phyloP scores from a whole-genome alignment of 352 stramenopile species.

The Phytophthora chlamydospora region DNA sequence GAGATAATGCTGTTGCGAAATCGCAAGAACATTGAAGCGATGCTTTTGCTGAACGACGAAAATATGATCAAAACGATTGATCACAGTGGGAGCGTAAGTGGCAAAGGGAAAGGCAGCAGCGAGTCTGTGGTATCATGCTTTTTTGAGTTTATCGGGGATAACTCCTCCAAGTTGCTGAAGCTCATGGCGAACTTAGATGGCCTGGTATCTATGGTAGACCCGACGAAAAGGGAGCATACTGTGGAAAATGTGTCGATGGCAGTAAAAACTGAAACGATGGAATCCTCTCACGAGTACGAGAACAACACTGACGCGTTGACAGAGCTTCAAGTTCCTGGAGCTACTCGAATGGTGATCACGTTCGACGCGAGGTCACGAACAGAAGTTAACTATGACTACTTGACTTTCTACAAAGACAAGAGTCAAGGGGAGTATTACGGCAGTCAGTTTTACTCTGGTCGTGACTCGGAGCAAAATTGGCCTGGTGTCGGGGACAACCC shows the following conservation, averaged over 20 bases:
- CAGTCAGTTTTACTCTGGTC: slow-evolving; percentile 73
- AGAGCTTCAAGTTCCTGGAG: slow-evolving; percentile 78
- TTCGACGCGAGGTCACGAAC: slow-evolving; percentile 85
- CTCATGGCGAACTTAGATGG: slow-evolving; percentile 45
- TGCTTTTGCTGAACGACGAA: slow-evolving; percentile 5
- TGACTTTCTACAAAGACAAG: slow-evolving; percentile 87
- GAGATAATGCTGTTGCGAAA: slow-evolving; percentile 40
- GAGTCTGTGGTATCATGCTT: slow-evolving; percentile 9
- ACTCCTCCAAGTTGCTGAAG: slow-evolving; percentile 33
- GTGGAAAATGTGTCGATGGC: slow-evolving; percentile 56
- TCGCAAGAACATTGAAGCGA: slow-evolving; percentile 20
- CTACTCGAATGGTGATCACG: slow-evolving; percentile 71
- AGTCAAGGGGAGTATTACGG: slow-evolving; percentile 66
- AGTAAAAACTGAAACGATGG: slow-evolving; percentile 62
- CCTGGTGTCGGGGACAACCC: slow-evolving; percentile 68
- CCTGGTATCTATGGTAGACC: slow-evolving; percentile 41
- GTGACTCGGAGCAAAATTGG: slow-evolving; percentile 83
- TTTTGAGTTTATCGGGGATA: slow-evolving; percentile 31
- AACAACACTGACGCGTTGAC: slow-evolving; percentile 79
- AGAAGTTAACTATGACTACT: slow-evolving; percentile 90
- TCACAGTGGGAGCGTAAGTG: neutral
- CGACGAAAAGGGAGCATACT: slow-evolving; percentile 28
- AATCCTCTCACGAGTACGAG: slow-evolving; percentile 84
- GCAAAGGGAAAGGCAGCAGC: neutral
- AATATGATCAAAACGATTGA: neutral